Conservation (phyloP, 768 basidiomycete genomes). For the Calocera viscosa region DNA sequence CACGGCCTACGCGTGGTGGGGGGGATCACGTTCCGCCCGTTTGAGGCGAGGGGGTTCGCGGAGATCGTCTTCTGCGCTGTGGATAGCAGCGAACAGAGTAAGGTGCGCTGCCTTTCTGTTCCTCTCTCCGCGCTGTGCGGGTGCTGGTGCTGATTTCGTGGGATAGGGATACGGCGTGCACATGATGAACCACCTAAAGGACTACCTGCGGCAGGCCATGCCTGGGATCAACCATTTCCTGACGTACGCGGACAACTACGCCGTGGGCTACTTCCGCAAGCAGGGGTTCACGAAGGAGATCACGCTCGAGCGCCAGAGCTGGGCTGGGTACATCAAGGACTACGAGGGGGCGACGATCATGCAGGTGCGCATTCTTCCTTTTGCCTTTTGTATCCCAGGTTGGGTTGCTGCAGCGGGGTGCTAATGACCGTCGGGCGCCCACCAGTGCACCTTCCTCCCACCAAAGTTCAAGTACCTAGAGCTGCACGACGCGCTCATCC, state of each 20-base stretch:
- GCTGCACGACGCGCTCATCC: constrained; percentile 57
- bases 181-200: constrained; percentile 97
- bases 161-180: constrained; percentile 88
- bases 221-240: constrained; percentile 88
- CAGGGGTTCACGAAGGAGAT: constrained; percentile 97
- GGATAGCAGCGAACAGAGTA: constrained; percentile 91
- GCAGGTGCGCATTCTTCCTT: constrained; percentile 49
- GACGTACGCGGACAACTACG: constrained; percentile 98
- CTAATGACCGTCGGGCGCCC: no score
- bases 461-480: constrained; percentile 80
- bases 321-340: constrained; percentile 99
- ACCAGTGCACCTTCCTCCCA: constrained; percentile 73
- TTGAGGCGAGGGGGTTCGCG: constrained; percentile 86
- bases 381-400: no score
- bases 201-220: constrained; percentile 71
- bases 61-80: constrained; percentile 99
- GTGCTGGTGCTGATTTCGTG: neutral
- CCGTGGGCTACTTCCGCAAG: constrained; percentile 98
- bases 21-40: constrained; percentile 93
- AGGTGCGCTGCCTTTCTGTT: constrained; percentile 40
- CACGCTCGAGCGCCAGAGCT: constrained; percentile 72
- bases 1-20: constrained; percentile 91
- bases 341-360: constrained; percentile 99
- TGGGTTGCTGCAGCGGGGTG: no score
- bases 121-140: neutral